Percentiles rank a stretch among this genome's conserved stretches.
Conservation (phyloP, 2,329 filamentous ascomycete species). For the Macrophomina tecta region DNA sequence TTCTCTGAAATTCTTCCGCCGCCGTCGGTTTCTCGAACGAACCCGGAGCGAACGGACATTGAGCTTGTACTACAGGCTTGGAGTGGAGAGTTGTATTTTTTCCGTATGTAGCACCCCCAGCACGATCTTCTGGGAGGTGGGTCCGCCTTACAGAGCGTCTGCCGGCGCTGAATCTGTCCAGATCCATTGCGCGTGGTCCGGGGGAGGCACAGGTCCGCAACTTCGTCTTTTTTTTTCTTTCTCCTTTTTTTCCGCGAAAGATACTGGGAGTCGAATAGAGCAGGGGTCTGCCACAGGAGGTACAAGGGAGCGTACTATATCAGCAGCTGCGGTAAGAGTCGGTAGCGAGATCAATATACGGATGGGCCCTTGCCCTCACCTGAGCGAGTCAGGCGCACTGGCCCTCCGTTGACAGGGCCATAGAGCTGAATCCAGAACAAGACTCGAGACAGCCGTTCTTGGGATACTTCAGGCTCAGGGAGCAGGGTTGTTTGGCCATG, state of each 20-base stretch:
- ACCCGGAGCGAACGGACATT: not conserved
- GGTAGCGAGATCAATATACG: not conserved
- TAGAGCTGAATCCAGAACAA: not conserved
- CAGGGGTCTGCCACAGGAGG: not conserved
- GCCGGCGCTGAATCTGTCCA: not conserved
- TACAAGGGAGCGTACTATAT: not conserved
- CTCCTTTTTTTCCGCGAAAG: no score
- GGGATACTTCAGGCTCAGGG: not conserved
- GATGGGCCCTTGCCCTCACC: not conserved
- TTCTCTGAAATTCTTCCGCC: conserved; percentile 25
- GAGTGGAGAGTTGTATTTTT: not conserved
- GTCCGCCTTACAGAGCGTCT: not conserved
- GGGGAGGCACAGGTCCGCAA: not conserved
- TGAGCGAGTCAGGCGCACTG: not conserved
- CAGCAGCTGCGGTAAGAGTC: not conserved
- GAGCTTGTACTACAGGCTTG: not conserved
- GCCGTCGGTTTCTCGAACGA: not conserved
- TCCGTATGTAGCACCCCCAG: not conserved
- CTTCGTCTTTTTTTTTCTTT: not conserved
- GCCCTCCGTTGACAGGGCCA: not conserved
- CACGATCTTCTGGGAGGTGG: conserved; percentile 1
- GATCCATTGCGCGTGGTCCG: not conserved
- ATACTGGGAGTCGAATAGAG: not conserved
- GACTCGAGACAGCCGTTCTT: not conserved
- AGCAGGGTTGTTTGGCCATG: not conserved